Conservation (phyloP, 805 yeast genomes). For the Cyberlindnera americana region DNA sequence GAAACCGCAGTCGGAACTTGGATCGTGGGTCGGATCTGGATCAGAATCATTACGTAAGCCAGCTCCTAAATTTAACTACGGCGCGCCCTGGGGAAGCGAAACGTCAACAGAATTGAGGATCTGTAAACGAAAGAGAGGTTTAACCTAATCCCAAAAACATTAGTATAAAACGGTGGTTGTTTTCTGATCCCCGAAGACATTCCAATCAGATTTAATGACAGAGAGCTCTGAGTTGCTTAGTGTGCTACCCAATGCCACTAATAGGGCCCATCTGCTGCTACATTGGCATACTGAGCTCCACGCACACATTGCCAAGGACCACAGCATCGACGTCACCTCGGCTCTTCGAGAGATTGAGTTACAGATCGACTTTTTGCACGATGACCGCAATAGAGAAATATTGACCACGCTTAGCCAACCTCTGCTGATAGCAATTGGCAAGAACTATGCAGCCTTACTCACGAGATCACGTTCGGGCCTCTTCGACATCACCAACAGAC, state of each 20-base stretch:
- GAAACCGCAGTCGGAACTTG: no score
- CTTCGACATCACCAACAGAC: slow-evolving; percentile 29
- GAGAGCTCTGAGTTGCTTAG: slow-evolving; percentile 1
- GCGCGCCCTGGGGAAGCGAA: not conserved
- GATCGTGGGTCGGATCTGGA: no score
- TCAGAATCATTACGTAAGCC: no score
- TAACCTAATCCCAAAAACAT: no score
- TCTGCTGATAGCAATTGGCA: slow-evolving; percentile 16
- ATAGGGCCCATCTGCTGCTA: slow-evolving; percentile 11
- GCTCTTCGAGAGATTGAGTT: slow-evolving; percentile 15
- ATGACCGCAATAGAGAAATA: slow-evolving; percentile 20
- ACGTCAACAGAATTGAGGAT: not conserved
- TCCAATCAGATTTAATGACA: not conserved
- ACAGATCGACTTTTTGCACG: slow-evolving; percentile 20
- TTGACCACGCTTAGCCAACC: slow-evolving; percentile 19
- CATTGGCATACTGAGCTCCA: slow-evolving; percentile 12
- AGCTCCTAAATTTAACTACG: no score
- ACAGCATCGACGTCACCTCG: slow-evolving; percentile 2
- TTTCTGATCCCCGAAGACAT: no score
- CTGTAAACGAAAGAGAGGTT: no score
- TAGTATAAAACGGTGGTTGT: no score
- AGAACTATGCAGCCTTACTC: slow-evolving; percentile 23
- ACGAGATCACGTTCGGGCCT: slow-evolving; percentile 21
- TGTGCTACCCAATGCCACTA: slow-evolving; percentile 1
- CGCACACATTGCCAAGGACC: slow-evolving; percentile 4